Evolutionary conservation across 345 rosid genomes (phyloP), one percentile per base, ranked within the genome.

Genomic region (Linum lewisii): DNA sequence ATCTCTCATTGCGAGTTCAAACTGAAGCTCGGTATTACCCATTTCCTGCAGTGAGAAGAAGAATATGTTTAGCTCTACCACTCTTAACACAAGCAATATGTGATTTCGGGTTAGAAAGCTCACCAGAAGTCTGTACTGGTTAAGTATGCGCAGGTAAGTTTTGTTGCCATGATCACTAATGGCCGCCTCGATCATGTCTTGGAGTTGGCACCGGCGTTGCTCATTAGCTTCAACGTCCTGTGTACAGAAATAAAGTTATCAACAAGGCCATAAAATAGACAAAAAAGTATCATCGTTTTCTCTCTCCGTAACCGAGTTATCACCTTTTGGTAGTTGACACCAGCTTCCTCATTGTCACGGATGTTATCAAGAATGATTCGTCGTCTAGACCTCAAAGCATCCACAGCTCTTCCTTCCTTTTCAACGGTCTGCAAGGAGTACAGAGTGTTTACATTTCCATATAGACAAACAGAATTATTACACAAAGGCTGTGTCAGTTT

Each of bases 1-100:
- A 76, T 92, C 95, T 73, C 98, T 86, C 90, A 83, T 83, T 44
- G 98, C 98, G 82, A 92, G 82, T 82, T 88, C 95, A 5, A 88
- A 84, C 81, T 84, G 96, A 77, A 92, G 98, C 80, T 88, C 95
- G 0, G 85, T 77, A 59, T 92, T 92, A 22, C 88, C 78, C 96
- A 92, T 92, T 59, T 91, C 93, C 98, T 92, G 63, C 15, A 64
- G 52, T 61, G 60, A 45, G 8, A n/a, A n/a, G n/a, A 6, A 0
- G 56, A 6, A 16, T 11, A 16, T 42, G 47, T 11, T 16, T 4
- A 11, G 3, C 0, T 11, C 14, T 11, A 42, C 13, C 14, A 11
- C 15, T 16, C 21, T 21, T 18, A 21, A 16, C 3, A 13, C 34
- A 18, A 65, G 15, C 21, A 20, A 16, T 34, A 44, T 21, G 34